Evolutionary conservation across 345 rosid genomes (phyloP).

Genomic region (Citrus trifoliata): DNA sequence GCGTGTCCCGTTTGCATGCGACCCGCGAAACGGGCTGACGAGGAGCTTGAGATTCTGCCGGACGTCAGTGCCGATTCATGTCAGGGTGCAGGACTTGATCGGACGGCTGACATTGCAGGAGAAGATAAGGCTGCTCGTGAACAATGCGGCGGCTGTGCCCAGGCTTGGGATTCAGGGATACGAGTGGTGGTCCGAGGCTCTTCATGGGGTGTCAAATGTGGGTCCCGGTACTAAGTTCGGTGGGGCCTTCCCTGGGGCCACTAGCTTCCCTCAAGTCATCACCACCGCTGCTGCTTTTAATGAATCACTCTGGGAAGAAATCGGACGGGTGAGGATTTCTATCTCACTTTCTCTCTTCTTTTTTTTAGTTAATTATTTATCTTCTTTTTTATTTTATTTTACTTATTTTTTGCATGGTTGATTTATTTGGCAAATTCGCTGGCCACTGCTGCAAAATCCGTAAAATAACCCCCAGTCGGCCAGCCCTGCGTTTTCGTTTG

Average conservation of each 20-base stretch:
- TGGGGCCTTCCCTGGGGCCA: conserved; percentile 69
- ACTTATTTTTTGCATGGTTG: background rate
- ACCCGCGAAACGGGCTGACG: conserved; percentile 52
- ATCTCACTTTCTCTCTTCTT: too few relatives aligned
- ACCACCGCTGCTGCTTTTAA: conserved; percentile 93
- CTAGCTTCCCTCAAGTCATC: conserved; percentile 97
- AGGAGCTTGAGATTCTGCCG: conserved; percentile 54
- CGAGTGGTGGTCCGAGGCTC: conserved; percentile 99
- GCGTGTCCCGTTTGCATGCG: conserved; percentile 63
- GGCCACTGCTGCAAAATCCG: background rate
- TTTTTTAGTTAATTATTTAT: background rate
- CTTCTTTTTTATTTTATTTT: background rate
- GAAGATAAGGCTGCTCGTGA: conserved; percentile 71
- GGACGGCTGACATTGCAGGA: conserved; percentile 78
- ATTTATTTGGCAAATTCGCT: background rate
- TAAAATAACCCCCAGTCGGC: too few relatives aligned
- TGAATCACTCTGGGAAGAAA: conserved; percentile 74
- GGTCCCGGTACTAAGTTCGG: conserved; percentile 77
- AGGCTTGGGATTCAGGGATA: conserved; percentile 81
- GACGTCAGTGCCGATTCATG: conserved; percentile 45
- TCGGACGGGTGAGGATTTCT: conserved; percentile 62
- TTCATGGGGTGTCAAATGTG: conserved; percentile 79
- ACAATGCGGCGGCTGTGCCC: conserved; percentile 75
- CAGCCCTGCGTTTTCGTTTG: background rate
- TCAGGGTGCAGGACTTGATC: conserved; percentile 71